Percentiles rank a stretch among this genome's conserved stretches.
phyloP scores from a whole-genome alignment of 345 rosid species.

The Viola odorata region DNA sequence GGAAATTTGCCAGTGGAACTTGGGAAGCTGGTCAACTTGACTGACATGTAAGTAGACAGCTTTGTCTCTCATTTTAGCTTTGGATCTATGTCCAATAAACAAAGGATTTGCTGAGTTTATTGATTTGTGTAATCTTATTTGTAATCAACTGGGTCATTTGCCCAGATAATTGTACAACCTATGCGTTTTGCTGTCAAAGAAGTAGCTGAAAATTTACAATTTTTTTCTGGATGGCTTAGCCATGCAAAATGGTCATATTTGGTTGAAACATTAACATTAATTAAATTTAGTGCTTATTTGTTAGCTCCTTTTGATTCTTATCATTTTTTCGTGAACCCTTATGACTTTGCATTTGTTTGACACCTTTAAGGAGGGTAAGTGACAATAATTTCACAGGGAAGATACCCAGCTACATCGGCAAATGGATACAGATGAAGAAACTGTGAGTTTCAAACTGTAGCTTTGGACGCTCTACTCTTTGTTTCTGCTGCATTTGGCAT shows the following conservation, averaged over 20 bases:
- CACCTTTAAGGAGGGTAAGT: constrained; percentile 56
- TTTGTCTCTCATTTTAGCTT: neutral
- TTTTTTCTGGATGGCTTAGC: neutral
- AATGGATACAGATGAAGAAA: constrained; percentile 57
- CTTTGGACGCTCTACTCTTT: neutral
- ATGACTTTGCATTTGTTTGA: constrained; percentile 10
- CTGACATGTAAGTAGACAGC: constrained; percentile 56
- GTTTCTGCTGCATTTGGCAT: too few relatives aligned
- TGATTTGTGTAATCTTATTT: neutral
- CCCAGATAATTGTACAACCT: neutral
- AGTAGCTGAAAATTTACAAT: neutral
- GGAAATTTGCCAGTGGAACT: constrained; percentile 55
- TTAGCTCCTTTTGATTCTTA: neutral
- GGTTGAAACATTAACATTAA: neutral
- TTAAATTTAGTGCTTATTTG: neutral
- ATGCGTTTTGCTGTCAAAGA: neutral
- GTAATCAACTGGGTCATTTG: neutral
- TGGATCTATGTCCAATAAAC: neutral
- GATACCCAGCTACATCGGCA: constrained; percentile 59
- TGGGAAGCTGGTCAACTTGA: constrained; percentile 51
- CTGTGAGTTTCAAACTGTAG: constrained; percentile 39
- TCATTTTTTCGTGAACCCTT: neutral
- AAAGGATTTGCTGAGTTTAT: neutral
- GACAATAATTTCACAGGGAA: constrained; percentile 65
- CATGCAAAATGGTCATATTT: neutral